Evolutionary conservation across 2,329 filamentous ascomycete genomes (phyloP).

Genomic region (Pseudogymnoascus sp.): DNA sequence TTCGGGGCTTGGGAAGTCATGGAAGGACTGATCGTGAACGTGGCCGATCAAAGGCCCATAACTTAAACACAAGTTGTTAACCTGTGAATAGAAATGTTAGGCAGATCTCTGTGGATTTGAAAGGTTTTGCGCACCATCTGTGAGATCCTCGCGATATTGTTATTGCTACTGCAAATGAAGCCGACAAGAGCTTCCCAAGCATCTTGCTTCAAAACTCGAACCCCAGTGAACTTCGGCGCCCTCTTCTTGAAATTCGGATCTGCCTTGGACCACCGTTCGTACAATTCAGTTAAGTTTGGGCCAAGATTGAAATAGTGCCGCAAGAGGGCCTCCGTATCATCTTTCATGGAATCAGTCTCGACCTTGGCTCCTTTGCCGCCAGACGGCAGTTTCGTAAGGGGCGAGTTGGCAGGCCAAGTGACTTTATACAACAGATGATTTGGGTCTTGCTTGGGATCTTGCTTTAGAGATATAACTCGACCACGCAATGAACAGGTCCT

Average conservation of each 20-base stretch:
- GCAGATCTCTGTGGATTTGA: neutral
- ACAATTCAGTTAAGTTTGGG: slow-evolving; percentile 68
- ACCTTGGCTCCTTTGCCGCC: slow-evolving; percentile 14
- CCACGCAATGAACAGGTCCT: slow-evolving; percentile 80
- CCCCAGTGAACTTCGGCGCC: slow-evolving; percentile 79
- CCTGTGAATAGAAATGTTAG: slow-evolving; percentile 33
- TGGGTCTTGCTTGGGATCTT: slow-evolving; percentile 75
- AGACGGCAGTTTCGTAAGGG: slow-evolving; percentile 33
- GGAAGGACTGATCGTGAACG: slow-evolving; percentile 63
- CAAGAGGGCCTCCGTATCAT: slow-evolving; percentile 68
- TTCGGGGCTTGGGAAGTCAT: slow-evolving; percentile 78
- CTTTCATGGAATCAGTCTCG: slow-evolving; percentile 31
- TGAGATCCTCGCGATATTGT: slow-evolving; percentile 91
- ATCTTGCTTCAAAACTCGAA: slow-evolving; percentile 89
- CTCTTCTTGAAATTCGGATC: slow-evolving; percentile 86
- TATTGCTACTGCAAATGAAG: slow-evolving; percentile 99
- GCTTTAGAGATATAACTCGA: slow-evolving; percentile 74
- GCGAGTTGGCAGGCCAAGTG: slow-evolving; percentile 44
- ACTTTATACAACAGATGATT: slow-evolving; percentile 73
- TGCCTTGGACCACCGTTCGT: slow-evolving; percentile 76
- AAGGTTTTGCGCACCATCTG: slow-evolving; percentile 62
- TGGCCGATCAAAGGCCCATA: slow-evolving; percentile 74
- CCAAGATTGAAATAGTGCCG: slow-evolving; percentile 81
- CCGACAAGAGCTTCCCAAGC: slow-evolving; percentile 89
- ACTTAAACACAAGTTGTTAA: slow-evolving; percentile 79